Evolutionary conservation across 371 early-diverging fungal genomes (phyloP).

Genomic region (Lichtheimia ornata): DNA sequence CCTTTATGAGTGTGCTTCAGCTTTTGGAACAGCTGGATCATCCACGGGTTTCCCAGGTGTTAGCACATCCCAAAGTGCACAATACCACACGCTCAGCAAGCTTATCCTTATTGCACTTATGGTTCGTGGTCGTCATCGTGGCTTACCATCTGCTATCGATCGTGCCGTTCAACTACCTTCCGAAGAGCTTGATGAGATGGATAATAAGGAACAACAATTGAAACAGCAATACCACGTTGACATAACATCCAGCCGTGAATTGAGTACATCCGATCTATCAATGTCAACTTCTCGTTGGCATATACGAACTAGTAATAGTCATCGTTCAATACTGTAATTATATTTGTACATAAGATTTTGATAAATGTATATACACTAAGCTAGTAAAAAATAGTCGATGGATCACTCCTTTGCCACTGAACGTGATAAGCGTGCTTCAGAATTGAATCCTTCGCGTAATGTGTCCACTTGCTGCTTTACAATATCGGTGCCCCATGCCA

Average conservation of each 20-base stretch:
- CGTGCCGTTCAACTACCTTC: conserved; percentile 48
- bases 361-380: no score
- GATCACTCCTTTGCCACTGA: conserved; percentile 33
- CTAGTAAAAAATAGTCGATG: neutral
- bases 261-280: neutral
- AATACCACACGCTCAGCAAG: conserved; percentile 18
- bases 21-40: conserved; percentile 24
- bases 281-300: no score
- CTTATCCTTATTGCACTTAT: conserved; percentile 16
- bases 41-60: conserved; percentile 16
- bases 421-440: conserved; percentile 32
- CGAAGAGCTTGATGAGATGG: conserved; percentile 20
- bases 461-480: conserved; percentile 34
- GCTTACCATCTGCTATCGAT: conserved; percentile 46
- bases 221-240: conserved; percentile 11
- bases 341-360: no score
- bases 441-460: conserved; percentile 41
- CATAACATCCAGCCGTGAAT: neutral
- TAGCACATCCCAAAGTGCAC: conserved; percentile 10
- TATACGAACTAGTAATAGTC: no score
- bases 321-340: no score
- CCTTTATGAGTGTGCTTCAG: conserved; percentile 19
- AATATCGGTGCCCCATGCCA: conserved; percentile 34
- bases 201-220: conserved; percentile 12
- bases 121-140: conserved; percentile 23